Evolutionary conservation across 805 yeast species (phyloP).

Genomic region (Ogataea methylovora): DNA sequence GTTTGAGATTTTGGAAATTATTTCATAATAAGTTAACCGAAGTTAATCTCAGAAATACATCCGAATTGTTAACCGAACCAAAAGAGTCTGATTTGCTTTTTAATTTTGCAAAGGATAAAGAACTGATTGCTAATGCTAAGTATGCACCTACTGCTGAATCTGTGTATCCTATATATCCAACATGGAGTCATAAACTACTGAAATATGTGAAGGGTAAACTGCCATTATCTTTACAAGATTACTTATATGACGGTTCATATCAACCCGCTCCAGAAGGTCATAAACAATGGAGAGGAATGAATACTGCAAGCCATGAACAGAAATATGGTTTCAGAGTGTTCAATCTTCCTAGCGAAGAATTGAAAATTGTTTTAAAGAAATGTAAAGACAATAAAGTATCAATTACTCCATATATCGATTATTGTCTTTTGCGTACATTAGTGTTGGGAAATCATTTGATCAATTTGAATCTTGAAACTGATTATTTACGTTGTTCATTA

Average conservation of each 20-base stretch:
- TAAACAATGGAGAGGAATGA: neutral
- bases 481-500: neutral
- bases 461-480: neutral
- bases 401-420: neutral
- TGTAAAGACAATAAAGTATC: neutral
- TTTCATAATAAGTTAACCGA: neutral
- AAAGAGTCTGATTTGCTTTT: neutral
- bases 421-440: neutral
- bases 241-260: neutral
- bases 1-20: neutral
- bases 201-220: neutral
- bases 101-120: neutral
- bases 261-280: neutral
- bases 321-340: neutral
- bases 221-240: neutral
- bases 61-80: no score
- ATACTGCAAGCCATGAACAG: neutral
- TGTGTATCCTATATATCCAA: neutral
- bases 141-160: neutral
- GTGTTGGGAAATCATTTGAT: neutral
- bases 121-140: neutral
- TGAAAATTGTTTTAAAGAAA: neutral
- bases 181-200: neutral
- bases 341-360: neutral
- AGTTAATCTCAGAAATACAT: neutral